Percentiles rank a stretch among this genome's conserved stretches.
These are phyloP conservation scores for Hypoxylon sp. DNA, from an alignment of 2,329 filamentous ascomycete genomes.

Conservation along the genomic window DNA sequence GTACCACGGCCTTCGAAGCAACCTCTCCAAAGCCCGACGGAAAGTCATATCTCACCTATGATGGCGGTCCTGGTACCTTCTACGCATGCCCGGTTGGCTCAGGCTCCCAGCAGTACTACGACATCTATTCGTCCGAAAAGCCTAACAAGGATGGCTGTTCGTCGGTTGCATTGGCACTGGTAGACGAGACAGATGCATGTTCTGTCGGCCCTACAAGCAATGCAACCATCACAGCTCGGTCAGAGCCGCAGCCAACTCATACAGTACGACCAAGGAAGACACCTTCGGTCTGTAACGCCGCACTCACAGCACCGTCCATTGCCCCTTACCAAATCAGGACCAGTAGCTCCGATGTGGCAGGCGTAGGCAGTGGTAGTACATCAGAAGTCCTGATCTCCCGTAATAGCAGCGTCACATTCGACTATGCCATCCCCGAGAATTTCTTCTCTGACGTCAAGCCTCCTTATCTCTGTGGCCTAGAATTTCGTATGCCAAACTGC, in stretches of 20 bases:
- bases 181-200: conserved; percentile 26
- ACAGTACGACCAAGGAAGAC: conserved; percentile 11
- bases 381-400: conserved; percentile 37
- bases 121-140: conserved; percentile 40
- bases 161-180: conserved; percentile 37
- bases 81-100: conserved; percentile 41
- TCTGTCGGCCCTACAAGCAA: conserved; percentile 25
- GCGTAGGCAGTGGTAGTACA: conserved; percentile 29
- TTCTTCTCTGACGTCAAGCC: conserved; percentile 33
- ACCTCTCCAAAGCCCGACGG: conserved; percentile 22
- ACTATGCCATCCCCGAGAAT: conserved; percentile 39
- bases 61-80: conserved; percentile 37
- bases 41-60: conserved; percentile 40
- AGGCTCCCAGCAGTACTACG: conserved; percentile 33
- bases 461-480: conserved; percentile 41
- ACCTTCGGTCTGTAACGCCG: conserved; percentile 33
- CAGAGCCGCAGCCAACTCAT: conserved; percentile 4
- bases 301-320: conserved; percentile 42
- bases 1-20: conserved; percentile 40
- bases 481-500: conserved; percentile 47
- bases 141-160: conserved; percentile 37
- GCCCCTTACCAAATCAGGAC: conserved; percentile 38
- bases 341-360: conserved; percentile 26
- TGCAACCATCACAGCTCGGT: conserved; percentile 1
- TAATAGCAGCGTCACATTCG: conserved; percentile 38